Evolutionary conservation across 1,139 yeast species (phyloP), one percentile per base, ranked within the genome.

Genomic region (Hansenula sp.): DNA sequence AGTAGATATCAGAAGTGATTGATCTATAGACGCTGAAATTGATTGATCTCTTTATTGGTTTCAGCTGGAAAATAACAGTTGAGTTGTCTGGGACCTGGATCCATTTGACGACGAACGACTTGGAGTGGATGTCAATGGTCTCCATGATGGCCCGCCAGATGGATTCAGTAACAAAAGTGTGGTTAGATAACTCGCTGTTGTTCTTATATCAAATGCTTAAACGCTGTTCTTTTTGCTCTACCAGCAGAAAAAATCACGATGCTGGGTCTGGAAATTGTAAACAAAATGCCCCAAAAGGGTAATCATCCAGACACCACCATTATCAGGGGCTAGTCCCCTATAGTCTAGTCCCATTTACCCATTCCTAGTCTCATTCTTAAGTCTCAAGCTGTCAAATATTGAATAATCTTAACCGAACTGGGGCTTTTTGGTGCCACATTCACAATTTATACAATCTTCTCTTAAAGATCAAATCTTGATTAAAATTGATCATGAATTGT

Each of bases 61-160:
- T 84, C 37, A 88, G 73, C 56, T 83, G 90, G 84, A 94, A 92
- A 48, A 77, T 77, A 34, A 90, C 74, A 20, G 73, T 62, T 25
- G 82, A 75, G 45, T 79, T 75, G 34, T 78, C 82, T 0, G 86
- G 82, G 9, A 83, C 87, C 48, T 80, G 76, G 44, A 89, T 79
- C 97, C 97, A 92, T 54, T 90, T 87, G 55, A 90, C 85, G 50
- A 89, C 76, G 57, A 86, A 90, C 44, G 92, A 85, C 59, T 87
- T 85, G 40, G 95, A 82, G 55, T 90, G 95, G 33, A 92, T 79
- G 62, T 90, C 97, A 43, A 92, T 73, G 2, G 90, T 81, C 61
- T 89, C 96, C 94, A 84, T 85, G n/a, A 27, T 40, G 17, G 10
- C 12, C 16, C 3, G 20, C 18, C 14, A 27, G 9, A 7, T 13